Percentiles rank a stretch among this genome's conserved stretches.
These are phyloP conservation scores for Hyaloraphidium curvatum DNA, from an alignment of 192 early-diverging fungal genomes.

Conservation along the genomic window DNA sequence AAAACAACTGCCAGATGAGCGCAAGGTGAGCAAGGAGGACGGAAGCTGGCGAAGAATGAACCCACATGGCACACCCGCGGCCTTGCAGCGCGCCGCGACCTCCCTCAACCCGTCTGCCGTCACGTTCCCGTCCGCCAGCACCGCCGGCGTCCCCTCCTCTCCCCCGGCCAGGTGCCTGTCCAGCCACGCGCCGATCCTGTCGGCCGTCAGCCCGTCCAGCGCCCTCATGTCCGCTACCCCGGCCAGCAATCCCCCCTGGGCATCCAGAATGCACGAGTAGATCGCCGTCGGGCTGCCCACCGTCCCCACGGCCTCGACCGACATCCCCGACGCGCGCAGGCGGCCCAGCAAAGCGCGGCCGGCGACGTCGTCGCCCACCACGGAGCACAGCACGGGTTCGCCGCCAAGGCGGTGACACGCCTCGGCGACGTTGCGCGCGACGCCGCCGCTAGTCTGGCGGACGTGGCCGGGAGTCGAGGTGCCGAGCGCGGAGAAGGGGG, in stretches of 20 bases:
- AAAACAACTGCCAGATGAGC: no score
- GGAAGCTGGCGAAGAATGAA: neutral
- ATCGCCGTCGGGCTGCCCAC: conserved; percentile 37
- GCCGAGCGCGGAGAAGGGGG: conserved; percentile 9
- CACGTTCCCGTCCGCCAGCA: neutral
- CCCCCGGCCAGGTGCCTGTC: neutral
- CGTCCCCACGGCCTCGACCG: conserved; percentile 5
- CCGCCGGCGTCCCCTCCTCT: neutral
- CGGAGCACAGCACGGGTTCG: conserved; percentile 38
- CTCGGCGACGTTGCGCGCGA: conserved; percentile 82
- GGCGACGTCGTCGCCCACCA: conserved; percentile 50
- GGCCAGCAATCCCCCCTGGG: conserved; percentile 45
- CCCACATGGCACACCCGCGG: no score
- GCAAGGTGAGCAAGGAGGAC: neutral
- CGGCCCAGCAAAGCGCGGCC: conserved; percentile 31
- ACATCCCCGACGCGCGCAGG: conserved; percentile 36
- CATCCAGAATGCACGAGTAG: conserved; percentile 59
- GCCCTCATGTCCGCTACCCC: conserved; percentile 92
- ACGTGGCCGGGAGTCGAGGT: conserved; percentile 61
- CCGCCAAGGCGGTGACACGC: conserved; percentile 43
- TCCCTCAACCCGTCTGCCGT: conserved; percentile 4
- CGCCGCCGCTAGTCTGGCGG: conserved; percentile 55
- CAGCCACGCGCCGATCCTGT: conserved; percentile 11
- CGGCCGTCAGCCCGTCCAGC: conserved; percentile 27
- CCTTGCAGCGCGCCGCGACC: conserved; percentile 3